Evolutionary conservation across 1,284 basidiomycete genomes (phyloP), one percentile per base, ranked within the genome.

Genomic region (Tilletiaria anomala): DNA sequence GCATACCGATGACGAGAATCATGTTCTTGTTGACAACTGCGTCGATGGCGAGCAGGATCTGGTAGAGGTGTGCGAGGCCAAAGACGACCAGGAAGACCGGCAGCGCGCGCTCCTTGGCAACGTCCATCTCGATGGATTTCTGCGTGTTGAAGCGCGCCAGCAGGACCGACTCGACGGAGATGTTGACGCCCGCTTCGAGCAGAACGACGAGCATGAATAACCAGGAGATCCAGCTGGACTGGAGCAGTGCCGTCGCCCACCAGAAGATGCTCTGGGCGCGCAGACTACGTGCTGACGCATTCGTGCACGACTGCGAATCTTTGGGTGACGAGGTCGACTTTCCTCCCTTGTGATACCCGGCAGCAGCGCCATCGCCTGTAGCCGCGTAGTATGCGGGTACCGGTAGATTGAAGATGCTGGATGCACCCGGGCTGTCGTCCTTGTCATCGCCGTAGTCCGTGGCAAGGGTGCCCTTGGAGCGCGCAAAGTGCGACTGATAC

Each of bases 81-180:
- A 60, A 60, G 34, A 56, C 53, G 22, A 55, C 54, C 35, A 60
- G 47, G 29, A 58, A 60, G 11, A 54, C 51, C 4, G 57, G 57
- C 2, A 60, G 44, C 14, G 56, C 48, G 36, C 48, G 39, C 16
- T 42, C 43, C n/a, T 50, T 47, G 33, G 50, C 50, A 10, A 49
- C 47, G 36, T 55, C 50, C 23, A 44, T 45, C 2, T 32, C 29
- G 3, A 42, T 42, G 16, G 41, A 47, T n/a, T 42, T 47, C 26
- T 45, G 47, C n/a, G 39, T 36, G 16, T 49, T 46, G 32, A 47
- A 58, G 5, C 56, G 43, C 12, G 47, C 43, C 33, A 56, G 48
- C n/a, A 60, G 50, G 2, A 58, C 50, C 24, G 50, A 50, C 32
- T 58, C 57, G 26, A 60, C 58, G 34, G 53, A 31, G 24, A 60